Evolutionary conservation across 495 filamentous ascomycete genomes (phyloP), one percentile per base, ranked within the genome.

Genomic region (Penicillium dipodomyicola): DNA sequence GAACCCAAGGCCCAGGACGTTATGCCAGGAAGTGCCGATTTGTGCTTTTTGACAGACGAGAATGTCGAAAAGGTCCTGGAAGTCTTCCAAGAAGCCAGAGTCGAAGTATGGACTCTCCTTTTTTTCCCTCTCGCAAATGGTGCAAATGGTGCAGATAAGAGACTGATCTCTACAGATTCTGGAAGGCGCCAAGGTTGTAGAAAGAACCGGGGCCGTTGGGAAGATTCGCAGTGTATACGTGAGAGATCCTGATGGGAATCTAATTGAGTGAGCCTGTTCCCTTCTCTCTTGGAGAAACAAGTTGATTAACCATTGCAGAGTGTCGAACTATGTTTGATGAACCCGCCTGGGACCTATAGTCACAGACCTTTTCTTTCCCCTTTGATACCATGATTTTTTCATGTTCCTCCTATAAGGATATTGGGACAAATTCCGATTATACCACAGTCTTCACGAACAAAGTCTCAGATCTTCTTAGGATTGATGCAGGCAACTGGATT

Each of bases 171-270:
- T 32, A 17, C 49, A 69, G 66, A 53, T 69, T 8, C 54, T 79
- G 9, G 78, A 80, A 52, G 74, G 76, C 14, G 71, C 71, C 5
- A 60, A 72, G 29, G 68, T 82, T 30, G 81, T 84, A 10, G 65
- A 72, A 27, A 64, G 80, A 35, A 82, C 78, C 0, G 80, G 81
- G 15, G 79, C 80, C 2, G 65, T 69, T 19, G 77, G 77, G 5
- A 76, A 70, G 44, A 56, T 83, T n/a, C 67, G 74, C 17, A 84
- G 80, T 65, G 75, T 82, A 3, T 82, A 82, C 70, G 71, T 77
- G 58, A 67, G 81, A 30, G 81, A 83, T 65, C 79, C 80, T 1
- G 80, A 84, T 73, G 78, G 76, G 17, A 84, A 84, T 67, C 67
- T 84, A 29, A 75, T 84, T 49, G 80, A 83, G 80, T 82, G 62